Percentiles rank a stretch among this genome's conserved stretches.
phyloP scores from a whole-genome alignment of 1,284 basidiomycete species.

The Sparassis latifolia region DNA sequence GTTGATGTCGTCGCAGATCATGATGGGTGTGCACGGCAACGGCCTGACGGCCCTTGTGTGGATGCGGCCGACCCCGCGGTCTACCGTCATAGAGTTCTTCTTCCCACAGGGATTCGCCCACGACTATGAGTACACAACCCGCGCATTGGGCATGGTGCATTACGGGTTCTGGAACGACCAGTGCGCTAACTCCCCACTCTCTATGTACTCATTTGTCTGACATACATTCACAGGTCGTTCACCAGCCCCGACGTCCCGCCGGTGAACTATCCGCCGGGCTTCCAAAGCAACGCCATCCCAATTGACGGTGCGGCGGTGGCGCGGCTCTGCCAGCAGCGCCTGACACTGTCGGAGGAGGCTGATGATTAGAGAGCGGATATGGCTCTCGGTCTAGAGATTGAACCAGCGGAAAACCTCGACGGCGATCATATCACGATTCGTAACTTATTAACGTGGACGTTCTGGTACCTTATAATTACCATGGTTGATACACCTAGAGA shows the following conservation, averaged over 20 bases:
- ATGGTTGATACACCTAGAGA: no score
- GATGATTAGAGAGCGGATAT: slow-evolving; percentile 23
- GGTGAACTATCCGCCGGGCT: slow-evolving; percentile 47
- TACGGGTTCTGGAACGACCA: slow-evolving; percentile 77
- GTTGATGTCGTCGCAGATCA: slow-evolving; percentile 42
- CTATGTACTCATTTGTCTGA: background rate
- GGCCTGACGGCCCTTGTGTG: slow-evolving; percentile 78
- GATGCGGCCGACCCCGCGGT: slow-evolving; percentile 73
- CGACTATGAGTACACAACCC: slow-evolving; percentile 80
- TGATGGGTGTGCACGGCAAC: slow-evolving; percentile 87
- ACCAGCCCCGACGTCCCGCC: slow-evolving; percentile 41
- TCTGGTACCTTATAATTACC: no score
- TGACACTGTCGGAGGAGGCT: slow-evolving; percentile 33
- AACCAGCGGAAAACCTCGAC: no score
- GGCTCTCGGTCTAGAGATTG: no score
- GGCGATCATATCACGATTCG: no score
- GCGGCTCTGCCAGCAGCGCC: slow-evolving; percentile 27
- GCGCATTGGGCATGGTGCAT: slow-evolving; percentile 77
- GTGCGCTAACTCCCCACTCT: slow-evolving; percentile 22
- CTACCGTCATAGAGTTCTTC: slow-evolving; percentile 88
- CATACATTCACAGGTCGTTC: slow-evolving; percentile 29
- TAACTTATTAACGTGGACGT: no score
- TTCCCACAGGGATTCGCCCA: slow-evolving; percentile 79
- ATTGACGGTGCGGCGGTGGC: slow-evolving; percentile 40
- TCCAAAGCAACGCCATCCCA: slow-evolving; percentile 54